Evolutionary conservation across 2,329 filamentous ascomycete species (phyloP), one percentile per base, ranked within the genome.

Genomic region (Pseudocercospora fijiensis): DNA sequence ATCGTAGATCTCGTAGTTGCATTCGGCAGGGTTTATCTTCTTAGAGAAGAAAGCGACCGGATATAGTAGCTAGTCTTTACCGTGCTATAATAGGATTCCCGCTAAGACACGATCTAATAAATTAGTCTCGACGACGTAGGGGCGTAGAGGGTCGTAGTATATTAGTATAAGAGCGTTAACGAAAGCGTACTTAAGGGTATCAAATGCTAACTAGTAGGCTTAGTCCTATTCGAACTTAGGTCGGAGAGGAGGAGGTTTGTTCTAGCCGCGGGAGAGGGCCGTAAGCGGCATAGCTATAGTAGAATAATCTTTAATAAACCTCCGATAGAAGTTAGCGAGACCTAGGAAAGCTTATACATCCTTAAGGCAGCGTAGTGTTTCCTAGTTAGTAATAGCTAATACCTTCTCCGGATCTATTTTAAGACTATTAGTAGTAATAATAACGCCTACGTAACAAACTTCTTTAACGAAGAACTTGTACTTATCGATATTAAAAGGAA

Each of bases 31-130:
- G 3, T n/a, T 60, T 2, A 71, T 58, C 41, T 74, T 75, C 49
- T 63, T 65, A 7, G 65, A 73, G 20, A 63, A 69, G 64, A 65
- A 75, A 9, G 69, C 69, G 0, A 74, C 58, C 7, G 58, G 71
- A 30, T 60, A 28, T 1, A 49, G 28, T n/a, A 53, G 13, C 10
- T 27, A 16, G 11, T 57, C 20, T 3, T 57, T 1, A 1, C 11
- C 6, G n/a, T 51, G 18, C 13, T 62, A 30, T 16, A 27, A 62
- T 18, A 62, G 41, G 2, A 62, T 45, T 0, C 18, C 10, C 0
- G 53, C n/a, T 18, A 22, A 49, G 20, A 57, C 55, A 5, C 27
- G 28, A 16, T 58, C 13, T 1, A 28, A 63, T 1, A 55, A 57
- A 55, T 63, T 18, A 8, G 22, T 52, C 20, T 63, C 45, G 8